Percentiles rank a stretch among this genome's conserved stretches.
These are phyloP conservation scores for Umbelopsis isabellina DNA, from an alignment of 192 early-diverging fungal genomes.

Conservation along the genomic window DNA sequence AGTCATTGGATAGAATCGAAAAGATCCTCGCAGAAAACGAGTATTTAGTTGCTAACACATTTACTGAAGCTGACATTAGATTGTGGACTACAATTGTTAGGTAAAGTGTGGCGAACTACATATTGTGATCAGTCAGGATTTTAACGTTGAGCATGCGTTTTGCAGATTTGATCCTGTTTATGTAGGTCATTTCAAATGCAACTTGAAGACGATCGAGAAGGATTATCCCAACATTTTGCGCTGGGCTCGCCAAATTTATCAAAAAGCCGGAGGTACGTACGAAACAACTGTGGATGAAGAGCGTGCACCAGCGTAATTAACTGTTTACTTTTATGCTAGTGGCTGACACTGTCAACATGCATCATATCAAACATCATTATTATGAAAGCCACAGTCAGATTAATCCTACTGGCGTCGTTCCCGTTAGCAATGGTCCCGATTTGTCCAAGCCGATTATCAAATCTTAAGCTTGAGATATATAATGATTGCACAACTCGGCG, in stretches of 20 bases:
- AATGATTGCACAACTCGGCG: too few relatives aligned
- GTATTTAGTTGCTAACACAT: conserved; percentile 75
- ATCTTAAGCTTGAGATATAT: neutral
- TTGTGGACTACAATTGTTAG: conserved; percentile 91
- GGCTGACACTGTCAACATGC: conserved; percentile 87
- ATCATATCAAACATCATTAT: conserved; percentile 96
- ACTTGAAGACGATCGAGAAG: conserved; percentile 79
- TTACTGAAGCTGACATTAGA: conserved; percentile 95
- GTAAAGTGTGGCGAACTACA: conserved; percentile 11
- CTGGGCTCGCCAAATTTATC: conserved; percentile 84
- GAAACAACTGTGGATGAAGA: neutral
- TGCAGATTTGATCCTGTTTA: conserved; percentile 92
- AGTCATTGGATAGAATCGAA: conserved; percentile 85
- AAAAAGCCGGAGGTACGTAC: conserved; percentile 60
- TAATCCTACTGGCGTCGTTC: conserved; percentile 87
- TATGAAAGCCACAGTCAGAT: conserved; percentile 90
- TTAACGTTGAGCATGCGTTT: neutral
- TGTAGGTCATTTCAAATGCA: conserved; percentile 96
- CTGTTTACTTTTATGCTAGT: conserved; percentile 35
- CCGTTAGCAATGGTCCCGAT: conserved; percentile 70
- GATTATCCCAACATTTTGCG: conserved; percentile 87
- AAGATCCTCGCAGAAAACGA: conserved; percentile 68
- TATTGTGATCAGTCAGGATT: neutral
- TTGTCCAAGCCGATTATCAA: conserved; percentile 25
- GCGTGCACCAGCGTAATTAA: neutral